Base-by-base conservation (phyloP, 805 yeast genomes). In the Starmerella floricola region DNA sequence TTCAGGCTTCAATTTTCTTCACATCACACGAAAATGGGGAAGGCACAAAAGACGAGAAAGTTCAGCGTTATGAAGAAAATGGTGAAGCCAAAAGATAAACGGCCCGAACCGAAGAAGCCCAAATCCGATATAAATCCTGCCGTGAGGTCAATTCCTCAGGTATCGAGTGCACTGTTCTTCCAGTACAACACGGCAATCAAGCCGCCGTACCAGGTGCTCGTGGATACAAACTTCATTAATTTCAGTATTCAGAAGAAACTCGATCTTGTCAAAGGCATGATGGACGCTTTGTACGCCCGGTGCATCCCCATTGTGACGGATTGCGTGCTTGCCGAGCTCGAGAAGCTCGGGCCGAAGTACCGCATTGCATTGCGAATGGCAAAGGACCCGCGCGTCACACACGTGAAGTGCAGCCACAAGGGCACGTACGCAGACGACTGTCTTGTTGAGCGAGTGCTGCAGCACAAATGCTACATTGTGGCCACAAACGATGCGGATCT, bases 371-470 rank as follows among this genome's bases (percentile, higher is more conserved):
- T 91, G 51, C 77, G 80, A 45, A 66, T 91, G 56, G 98, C 98
- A 18, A 80, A 83, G 52, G 98, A 91, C 59, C 95, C 96, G 33
- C 70, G 97, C 55, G 79, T 91, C 29, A 73, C 83, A 53, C 71
- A 96, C 47, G 68, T 91, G 37, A 83, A 78, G 33, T 91, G 98
- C 57, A 69, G 88, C 10, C 98, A 91, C 58, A 82, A 80, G 54
- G 98, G 98, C 24, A 88, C 95, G 0, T 91, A 91, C 67, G 98
- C 98, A 23, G 98, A 91, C 75, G 98, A 91, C 63, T 91, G 98
- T 62, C 60, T 91, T 8, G 97, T 91, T 15, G 78, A 81, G 59
- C 71, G 98, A 54, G 94, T 91, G 6, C 72, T 88, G 61, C 96
- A 88, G 57, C 97, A 91, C 65, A 91, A 91, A 60, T 91, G 98